Percentiles rank a stretch among this genome's conserved stretches.
phyloP scores from a whole-genome alignment of 179 eudicot genomes.

The Sideroxylon spinosum region DNA sequence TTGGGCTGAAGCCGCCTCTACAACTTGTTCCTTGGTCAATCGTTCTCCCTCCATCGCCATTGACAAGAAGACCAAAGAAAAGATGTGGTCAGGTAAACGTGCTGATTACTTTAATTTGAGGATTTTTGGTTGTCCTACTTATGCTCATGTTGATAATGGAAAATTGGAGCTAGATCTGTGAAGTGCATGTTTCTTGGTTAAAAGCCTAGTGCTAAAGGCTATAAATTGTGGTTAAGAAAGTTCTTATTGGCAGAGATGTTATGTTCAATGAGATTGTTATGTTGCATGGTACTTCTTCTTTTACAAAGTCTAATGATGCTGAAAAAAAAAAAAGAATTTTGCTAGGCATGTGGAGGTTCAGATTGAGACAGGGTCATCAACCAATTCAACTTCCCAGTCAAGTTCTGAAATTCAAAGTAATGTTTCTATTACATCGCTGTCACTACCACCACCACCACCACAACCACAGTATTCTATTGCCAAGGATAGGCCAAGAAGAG shows the following conservation, averaged over 20 bases:
- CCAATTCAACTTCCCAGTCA: background rate
- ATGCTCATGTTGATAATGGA: background rate
- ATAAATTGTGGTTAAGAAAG: background rate
- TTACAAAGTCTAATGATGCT: no score
- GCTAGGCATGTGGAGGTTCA: background rate
- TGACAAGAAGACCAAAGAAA: background rate
- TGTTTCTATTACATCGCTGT: no score
- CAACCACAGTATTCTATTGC: background rate
- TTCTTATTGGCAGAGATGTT: background rate
- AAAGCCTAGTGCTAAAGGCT: background rate
- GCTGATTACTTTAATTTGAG: background rate
- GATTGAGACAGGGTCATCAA: background rate
- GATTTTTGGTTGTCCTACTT: background rate
- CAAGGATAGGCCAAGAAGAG: background rate
- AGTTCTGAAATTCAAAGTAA: background rate
- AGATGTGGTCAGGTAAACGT: slow-evolving; percentile 1
- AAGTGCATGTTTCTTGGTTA: background rate
- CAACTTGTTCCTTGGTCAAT: background rate
- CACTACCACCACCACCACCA: background rate
- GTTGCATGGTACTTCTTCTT: background rate
- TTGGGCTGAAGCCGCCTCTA: background rate
- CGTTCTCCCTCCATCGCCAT: background rate
- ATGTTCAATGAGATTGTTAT: background rate
- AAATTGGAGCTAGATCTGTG: background rate
- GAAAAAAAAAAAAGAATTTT: background rate